These are phyloP conservation scores for Spathaspora jeffriesii DNA, from an alignment of 1,139 yeast species.

Conservation along the genomic window DNA sequence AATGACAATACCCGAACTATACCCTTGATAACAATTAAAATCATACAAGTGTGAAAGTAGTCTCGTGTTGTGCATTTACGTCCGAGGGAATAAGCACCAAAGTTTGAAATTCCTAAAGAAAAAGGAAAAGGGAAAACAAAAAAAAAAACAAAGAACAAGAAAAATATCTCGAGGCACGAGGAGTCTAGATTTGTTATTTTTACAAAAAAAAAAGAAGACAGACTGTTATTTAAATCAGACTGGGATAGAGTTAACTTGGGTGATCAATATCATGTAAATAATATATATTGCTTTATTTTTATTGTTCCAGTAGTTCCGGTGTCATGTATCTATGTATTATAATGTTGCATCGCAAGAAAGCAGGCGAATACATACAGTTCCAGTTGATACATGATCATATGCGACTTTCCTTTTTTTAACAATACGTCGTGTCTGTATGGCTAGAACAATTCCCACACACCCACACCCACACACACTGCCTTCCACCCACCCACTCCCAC, in stretches of 20 bases:
- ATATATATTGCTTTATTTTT: background rate
- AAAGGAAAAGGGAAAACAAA: background rate
- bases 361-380: background rate
- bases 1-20: background rate
- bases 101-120: background rate
- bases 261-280: background rate
- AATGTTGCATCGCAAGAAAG: background rate
- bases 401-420: background rate
- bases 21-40: background rate
- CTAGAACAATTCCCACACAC: background rate
- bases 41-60: background rate
- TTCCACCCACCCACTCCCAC: too few species aligned
- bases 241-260: background rate
- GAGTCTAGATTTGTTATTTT: background rate
- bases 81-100: background rate
- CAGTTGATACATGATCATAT: background rate
- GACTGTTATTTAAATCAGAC: background rate
- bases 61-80: background rate
- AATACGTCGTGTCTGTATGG: background rate
- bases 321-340: background rate
- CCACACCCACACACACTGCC: too few species aligned
- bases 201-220: background rate
- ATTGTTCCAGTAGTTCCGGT: background rate
- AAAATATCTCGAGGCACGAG: background rate
- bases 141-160: background rate